These are phyloP conservation scores for Hura crepitans DNA, from an alignment of 441 rosid species.

Conservation along the genomic window DNA sequence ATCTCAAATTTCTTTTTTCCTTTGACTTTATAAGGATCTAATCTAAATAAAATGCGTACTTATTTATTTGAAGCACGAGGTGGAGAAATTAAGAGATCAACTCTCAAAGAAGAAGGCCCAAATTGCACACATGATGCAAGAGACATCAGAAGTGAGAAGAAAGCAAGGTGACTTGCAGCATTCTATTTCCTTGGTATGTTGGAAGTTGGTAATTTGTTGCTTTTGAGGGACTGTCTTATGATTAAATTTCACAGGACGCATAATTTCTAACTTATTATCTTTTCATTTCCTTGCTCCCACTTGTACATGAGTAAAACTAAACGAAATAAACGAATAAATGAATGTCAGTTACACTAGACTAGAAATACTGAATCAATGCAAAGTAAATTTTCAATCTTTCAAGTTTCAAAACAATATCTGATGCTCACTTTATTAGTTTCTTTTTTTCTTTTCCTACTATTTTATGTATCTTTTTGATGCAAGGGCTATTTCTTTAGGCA, in stretches of 20 bases:
- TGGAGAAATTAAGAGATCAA: constrained; percentile 49
- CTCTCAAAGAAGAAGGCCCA: constrained; percentile 62
- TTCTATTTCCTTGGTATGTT: constrained; percentile 53
- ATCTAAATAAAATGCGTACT: constrained; percentile 18
- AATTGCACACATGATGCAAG: constrained; percentile 57
- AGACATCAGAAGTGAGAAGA: constrained; percentile 62
- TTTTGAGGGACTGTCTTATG: neutral
- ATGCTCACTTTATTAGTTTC: neutral
- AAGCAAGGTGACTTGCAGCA: constrained; percentile 56
- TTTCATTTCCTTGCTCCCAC: neutral
- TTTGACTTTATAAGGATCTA: neutral
- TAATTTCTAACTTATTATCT: neutral
- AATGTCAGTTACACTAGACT: neutral
- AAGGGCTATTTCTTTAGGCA: constrained; percentile 46
- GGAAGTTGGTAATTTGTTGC: constrained; percentile 8
- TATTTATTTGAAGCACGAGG: constrained; percentile 38
- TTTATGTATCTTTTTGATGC: constrained; percentile 8
- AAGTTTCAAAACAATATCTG: neutral
- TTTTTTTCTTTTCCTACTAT: neutral
- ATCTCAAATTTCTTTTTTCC: neutral
- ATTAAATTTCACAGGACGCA: neutral
- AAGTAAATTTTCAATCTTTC: neutral
- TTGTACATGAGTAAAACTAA: neutral
- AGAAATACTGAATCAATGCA: neutral
- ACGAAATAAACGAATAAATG: neutral